These are phyloP conservation scores for Amesomyces nigricolor DNA, from an alignment of 2,329 filamentous ascomycete genomes.

Conservation along the genomic window DNA sequence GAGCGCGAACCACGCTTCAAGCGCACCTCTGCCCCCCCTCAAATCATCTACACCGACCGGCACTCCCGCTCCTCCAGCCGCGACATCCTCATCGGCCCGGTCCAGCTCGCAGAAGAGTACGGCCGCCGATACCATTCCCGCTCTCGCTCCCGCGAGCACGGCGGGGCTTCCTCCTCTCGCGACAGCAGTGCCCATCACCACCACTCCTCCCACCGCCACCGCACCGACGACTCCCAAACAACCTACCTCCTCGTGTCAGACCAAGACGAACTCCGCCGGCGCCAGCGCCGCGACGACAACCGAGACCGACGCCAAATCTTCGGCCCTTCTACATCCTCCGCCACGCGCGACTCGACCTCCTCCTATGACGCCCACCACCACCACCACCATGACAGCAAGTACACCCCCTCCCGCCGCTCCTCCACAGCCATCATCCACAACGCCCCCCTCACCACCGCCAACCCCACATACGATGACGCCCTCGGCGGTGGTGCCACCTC, in stretches of 20 bases:
- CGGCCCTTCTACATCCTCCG: neutral
- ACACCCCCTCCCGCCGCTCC: constrained; percentile 14
- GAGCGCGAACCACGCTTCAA: constrained; percentile 24
- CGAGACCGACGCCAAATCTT: neutral
- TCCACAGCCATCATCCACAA: constrained; percentile 19
- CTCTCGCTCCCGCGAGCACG: constrained; percentile 5
- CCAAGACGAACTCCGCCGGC: constrained; percentile 22
- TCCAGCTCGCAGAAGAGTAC: constrained; percentile 20
- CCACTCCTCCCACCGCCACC: neutral
- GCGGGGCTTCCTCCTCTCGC: neutral
- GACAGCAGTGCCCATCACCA: neutral
- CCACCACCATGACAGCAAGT: neutral
- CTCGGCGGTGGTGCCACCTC: neutral
- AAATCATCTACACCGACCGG: constrained; percentile 24
- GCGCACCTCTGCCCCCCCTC: constrained; percentile 27
- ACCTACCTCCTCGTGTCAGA: constrained; percentile 9
- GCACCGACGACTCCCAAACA: constrained; percentile 10
- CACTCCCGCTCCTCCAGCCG: constrained; percentile 18
- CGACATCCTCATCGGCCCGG: constrained; percentile 19
- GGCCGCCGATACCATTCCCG: constrained; percentile 13
- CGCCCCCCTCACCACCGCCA: constrained; percentile 14
- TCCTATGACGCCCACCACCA: constrained; percentile 14
- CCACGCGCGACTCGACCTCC: constrained; percentile 13
- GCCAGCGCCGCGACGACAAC: constrained; percentile 16
- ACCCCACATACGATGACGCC: neutral